Evolutionary conservation across 2,329 filamentous ascomycete genomes (phyloP).

Genomic region (Paramyrothecium roridum): DNA sequence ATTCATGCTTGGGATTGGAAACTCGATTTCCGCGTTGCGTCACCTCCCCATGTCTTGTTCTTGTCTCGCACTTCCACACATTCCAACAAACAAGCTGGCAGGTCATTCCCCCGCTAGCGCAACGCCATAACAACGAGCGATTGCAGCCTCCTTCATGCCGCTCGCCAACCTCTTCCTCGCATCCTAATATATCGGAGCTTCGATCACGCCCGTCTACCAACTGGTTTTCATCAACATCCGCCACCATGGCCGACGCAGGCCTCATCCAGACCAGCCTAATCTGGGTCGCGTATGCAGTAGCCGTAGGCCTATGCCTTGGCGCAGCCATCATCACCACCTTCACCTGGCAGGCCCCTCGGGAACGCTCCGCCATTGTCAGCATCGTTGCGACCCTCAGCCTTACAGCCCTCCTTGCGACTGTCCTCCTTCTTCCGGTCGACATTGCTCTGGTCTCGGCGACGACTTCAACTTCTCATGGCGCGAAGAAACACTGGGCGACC

Average conservation of each 20-base stretch:
- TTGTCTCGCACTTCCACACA: not conserved
- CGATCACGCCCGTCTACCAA: not conserved
- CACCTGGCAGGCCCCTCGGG: slow-evolving; percentile 84
- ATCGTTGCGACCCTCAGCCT: slow-evolving; percentile 83
- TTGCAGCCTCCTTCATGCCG: no score
- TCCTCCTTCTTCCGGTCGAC: slow-evolving; percentile 90
- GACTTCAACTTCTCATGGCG: slow-evolving; percentile 67
- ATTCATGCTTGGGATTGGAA: not conserved
- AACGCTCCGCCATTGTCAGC: slow-evolving; percentile 79
- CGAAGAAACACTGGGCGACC: slow-evolving; percentile 93
- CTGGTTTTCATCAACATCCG: not conserved
- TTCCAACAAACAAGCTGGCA: not conserved
- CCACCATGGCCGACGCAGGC: slow-evolving; percentile 42
- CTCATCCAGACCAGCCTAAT: slow-evolving; percentile 87
- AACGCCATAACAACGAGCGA: not conserved
- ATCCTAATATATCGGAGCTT: no score
- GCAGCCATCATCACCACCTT: slow-evolving; percentile 84
- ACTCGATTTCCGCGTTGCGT: not conserved
- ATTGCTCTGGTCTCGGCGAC: slow-evolving; percentile 93
- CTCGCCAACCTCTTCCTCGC: not conserved
- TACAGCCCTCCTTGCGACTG: slow-evolving; percentile 83
- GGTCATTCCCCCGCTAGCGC: not conserved
- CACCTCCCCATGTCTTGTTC: not conserved
- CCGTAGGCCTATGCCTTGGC: slow-evolving; percentile 70
- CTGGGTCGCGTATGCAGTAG: slow-evolving; percentile 89